phyloP scores from a whole-genome alignment of 176 grass and related monocot genomes.

The Canna indica region DNA sequence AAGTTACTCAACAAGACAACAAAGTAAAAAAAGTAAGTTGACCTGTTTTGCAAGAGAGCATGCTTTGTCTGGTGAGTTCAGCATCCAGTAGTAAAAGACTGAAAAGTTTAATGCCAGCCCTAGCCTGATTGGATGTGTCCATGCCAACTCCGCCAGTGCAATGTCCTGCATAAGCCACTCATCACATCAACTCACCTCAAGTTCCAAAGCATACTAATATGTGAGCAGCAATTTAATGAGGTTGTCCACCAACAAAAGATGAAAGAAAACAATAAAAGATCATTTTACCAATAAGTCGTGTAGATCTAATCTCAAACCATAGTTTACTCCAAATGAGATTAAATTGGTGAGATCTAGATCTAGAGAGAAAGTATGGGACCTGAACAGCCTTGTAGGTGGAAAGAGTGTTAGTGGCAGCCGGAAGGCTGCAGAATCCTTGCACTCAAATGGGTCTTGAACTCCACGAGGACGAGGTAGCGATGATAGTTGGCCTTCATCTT shows the following conservation, averaged over 20 bases:
- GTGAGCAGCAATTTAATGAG: background rate
- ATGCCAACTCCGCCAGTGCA: slow-evolving; percentile 60
- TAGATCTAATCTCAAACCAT: background rate
- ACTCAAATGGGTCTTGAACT: slow-evolving; percentile 69
- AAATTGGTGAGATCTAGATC: slow-evolving; percentile 6
- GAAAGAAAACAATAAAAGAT: background rate
- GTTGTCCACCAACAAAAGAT: background rate
- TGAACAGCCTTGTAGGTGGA: slow-evolving; percentile 72
- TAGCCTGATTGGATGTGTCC: slow-evolving; percentile 78
- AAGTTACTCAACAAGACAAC: too few relatives aligned
- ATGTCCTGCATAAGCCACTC: slow-evolving; percentile 39
- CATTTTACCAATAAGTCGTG: too few relatives aligned
- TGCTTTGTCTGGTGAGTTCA: slow-evolving; percentile 84
- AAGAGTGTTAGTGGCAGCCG: slow-evolving; percentile 66
- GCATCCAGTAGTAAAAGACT: slow-evolving; percentile 95
- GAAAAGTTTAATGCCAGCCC: slow-evolving; percentile 94
- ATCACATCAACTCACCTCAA: too few relatives aligned
- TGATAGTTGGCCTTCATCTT: slow-evolving; percentile 98
- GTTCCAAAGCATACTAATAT: too few relatives aligned
- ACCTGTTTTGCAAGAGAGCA: slow-evolving; percentile 93
- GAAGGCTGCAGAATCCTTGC: too few relatives aligned
- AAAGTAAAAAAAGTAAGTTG: too few relatives aligned
- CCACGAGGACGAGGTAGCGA: slow-evolving; percentile 76
- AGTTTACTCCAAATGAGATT: slow-evolving; percentile 1
- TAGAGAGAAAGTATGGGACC: slow-evolving; percentile 11